Conservation (phyloP, 2,329 filamentous ascomycete species). For the Colletotrichum abscissum region DNA sequence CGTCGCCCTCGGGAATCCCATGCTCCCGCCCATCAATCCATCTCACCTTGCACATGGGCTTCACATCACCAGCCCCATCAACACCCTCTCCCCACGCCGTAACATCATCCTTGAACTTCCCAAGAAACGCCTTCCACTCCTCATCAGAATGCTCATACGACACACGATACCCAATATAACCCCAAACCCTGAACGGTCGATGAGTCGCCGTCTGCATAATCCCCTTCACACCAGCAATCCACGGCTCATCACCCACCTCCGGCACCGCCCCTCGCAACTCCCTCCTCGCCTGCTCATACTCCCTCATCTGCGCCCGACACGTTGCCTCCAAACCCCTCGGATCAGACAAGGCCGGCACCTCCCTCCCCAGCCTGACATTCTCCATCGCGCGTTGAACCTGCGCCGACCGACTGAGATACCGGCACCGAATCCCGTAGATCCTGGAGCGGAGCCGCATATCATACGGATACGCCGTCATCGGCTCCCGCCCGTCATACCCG, state of each 20-base stretch:
- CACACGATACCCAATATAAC: constrained; percentile 17
- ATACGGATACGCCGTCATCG: constrained; percentile 3
- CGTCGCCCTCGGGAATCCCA: constrained; percentile 34
- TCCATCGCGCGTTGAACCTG: neutral
- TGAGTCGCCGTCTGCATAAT: neutral
- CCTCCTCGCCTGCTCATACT: constrained; percentile 7
- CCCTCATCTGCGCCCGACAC: neutral
- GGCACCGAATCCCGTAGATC: neutral
- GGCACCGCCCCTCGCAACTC: constrained; percentile 8
- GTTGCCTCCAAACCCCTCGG: neutral
- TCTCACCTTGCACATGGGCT: constrained; percentile 35
- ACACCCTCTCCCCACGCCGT: constrained; percentile 29
- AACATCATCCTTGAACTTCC: constrained; percentile 1
- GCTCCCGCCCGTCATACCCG: neutral
- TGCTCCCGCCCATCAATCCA: constrained; percentile 40
- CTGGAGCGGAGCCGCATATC: constrained; percentile 14
- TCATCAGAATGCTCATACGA: constrained; percentile 27
- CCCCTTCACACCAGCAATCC: neutral
- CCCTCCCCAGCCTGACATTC: neutral
- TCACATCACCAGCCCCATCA: constrained; percentile 20
- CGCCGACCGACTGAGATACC: neutral
- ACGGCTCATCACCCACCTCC: neutral
- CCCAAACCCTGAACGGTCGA: neutral
- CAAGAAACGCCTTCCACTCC: constrained; percentile 19
- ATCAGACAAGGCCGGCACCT: neutral